Evolutionary conservation across 2,329 filamentous ascomycete genomes (phyloP).

Genomic region (Neonectria hederae): DNA sequence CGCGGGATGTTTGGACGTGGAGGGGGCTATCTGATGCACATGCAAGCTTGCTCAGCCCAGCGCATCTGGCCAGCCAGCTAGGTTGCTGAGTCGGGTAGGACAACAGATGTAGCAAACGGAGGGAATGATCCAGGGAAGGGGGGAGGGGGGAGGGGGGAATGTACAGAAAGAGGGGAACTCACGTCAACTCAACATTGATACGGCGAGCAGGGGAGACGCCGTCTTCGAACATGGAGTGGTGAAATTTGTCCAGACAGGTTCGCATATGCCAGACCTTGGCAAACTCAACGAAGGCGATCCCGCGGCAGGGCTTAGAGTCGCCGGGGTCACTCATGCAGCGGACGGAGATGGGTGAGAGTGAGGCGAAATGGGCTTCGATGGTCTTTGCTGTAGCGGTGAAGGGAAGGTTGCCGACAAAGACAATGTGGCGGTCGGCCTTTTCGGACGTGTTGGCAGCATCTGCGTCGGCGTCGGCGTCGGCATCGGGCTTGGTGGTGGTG

Average conservation of each 20-base stretch:
- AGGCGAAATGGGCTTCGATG: constrained; percentile 79
- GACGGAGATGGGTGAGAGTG: constrained; percentile 60
- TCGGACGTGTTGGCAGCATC: constrained; percentile 18
- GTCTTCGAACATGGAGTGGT: constrained; percentile 81
- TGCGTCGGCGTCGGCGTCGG: constrained; percentile 19
- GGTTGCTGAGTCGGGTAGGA: constrained; percentile 1
- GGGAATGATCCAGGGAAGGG: background rate
- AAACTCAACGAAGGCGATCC: constrained; percentile 91
- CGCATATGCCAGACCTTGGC: constrained; percentile 88
- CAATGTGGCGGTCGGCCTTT: constrained; percentile 46
- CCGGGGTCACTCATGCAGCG: constrained; percentile 77
- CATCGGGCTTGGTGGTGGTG: constrained; percentile 27
- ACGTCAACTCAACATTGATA: constrained; percentile 95
- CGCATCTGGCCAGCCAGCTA: constrained; percentile 2
- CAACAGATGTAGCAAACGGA: constrained; percentile 1
- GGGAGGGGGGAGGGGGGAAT: constrained; percentile 9
- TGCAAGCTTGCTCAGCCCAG: constrained; percentile 5
- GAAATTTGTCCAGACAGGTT: constrained; percentile 89
- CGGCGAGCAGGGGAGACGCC: constrained; percentile 67
- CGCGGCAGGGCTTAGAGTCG: constrained; percentile 70
- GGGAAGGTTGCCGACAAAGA: constrained; percentile 78
- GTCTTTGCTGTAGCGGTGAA: constrained; percentile 78
- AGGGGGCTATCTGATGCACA: background rate
- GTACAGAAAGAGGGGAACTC: constrained; percentile 48
- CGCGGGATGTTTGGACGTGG: background rate